Conservation (phyloP, 1,139 yeast species). For the Candida gigantensis region DNA sequence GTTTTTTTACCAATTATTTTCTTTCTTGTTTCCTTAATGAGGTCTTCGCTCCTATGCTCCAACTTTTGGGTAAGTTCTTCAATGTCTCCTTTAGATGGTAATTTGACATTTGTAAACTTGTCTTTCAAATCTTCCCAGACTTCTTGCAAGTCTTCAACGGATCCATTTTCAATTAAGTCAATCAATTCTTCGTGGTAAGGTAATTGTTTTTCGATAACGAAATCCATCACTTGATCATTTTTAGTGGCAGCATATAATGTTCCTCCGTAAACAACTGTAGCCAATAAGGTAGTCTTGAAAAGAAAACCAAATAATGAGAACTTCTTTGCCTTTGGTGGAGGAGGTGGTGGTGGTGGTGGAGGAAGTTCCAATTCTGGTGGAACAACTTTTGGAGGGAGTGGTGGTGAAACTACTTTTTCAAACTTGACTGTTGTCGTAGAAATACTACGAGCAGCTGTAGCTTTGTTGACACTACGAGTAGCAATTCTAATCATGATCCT, state of each 20-base stretch:
- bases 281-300: slow-evolving; percentile 31
- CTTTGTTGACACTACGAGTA: slow-evolving; percentile 6
- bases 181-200: slow-evolving; percentile 48
- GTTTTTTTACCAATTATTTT: slow-evolving; percentile 22
- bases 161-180: slow-evolving; percentile 42
- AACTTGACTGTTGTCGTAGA: slow-evolving; percentile 11
- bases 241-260: slow-evolving; percentile 46
- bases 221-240: slow-evolving; percentile 47
- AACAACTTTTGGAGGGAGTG: slow-evolving; percentile 11
- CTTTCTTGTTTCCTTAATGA: slow-evolving; percentile 39
- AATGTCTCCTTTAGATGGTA: slow-evolving; percentile 36
- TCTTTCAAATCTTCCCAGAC: slow-evolving; percentile 22
- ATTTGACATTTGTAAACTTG: slow-evolving; percentile 24
- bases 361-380: slow-evolving; percentile 12
- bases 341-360: slow-evolving; percentile 12
- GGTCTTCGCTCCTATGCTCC: slow-evolving; percentile 37
- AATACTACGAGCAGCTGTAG: slow-evolving; percentile 11
- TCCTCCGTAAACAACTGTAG: slow-evolving; percentile 39
- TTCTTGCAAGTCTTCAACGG: slow-evolving; percentile 33
- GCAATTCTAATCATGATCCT: slow-evolving; percentile 14
- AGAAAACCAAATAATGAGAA: slow-evolving; percentile 36
- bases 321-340: slow-evolving; percentile 24
- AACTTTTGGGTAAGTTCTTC: slow-evolving; percentile 36
- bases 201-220: slow-evolving; percentile 45
- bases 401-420: slow-evolving; percentile 13